Percentiles rank a stretch among this genome's conserved stretches.
These are phyloP conservation scores for Graphilbum ipis-grandicollis DNA, from an alignment of 2,329 filamentous ascomycete genomes.

Conservation along the genomic window DNA sequence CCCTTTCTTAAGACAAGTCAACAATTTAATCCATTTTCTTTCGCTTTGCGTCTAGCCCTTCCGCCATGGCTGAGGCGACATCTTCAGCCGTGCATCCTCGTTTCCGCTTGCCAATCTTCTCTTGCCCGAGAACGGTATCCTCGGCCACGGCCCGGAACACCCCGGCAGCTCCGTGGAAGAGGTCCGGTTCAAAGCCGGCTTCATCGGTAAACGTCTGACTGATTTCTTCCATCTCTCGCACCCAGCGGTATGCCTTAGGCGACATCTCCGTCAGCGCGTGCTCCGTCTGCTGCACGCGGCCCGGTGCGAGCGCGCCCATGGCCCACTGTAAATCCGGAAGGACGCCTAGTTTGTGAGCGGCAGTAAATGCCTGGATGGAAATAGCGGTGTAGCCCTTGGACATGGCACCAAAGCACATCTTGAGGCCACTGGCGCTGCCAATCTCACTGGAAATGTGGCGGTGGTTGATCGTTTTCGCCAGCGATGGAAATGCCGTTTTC, in stretches of 20 bases:
- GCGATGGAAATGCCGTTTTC: constrained; percentile 10
- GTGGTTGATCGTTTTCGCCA: constrained; percentile 27
- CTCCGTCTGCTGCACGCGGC: constrained; percentile 26
- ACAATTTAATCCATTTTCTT: constrained; percentile 3
- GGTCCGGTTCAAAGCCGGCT: constrained; percentile 38
- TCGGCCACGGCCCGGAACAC: constrained; percentile 45
- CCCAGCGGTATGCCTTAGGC: constrained; percentile 64
- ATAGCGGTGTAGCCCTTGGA: constrained; percentile 51
- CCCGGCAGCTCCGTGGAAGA: constrained; percentile 42
- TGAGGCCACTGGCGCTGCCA: constrained; percentile 40
- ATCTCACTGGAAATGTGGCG: constrained; percentile 30
- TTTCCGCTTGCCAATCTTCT: constrained; percentile 37
- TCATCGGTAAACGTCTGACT: constrained; percentile 45
- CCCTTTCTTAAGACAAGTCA: background rate
- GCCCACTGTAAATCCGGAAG: constrained; percentile 39
- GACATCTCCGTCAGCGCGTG: constrained; percentile 34
- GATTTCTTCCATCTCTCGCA: constrained; percentile 64
- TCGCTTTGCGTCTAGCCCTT: constrained; percentile 11
- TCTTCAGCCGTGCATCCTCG: constrained; percentile 35
- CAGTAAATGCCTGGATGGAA: constrained; percentile 53
- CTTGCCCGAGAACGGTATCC: constrained; percentile 39
- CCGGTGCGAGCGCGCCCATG: constrained; percentile 31
- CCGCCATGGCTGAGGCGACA: constrained; percentile 9
- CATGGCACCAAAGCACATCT: constrained; percentile 47
- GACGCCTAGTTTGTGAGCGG: constrained; percentile 46